phyloP scores from a whole-genome alignment of 2,329 filamentous ascomycete species.

The Aspergillus sp. region DNA sequence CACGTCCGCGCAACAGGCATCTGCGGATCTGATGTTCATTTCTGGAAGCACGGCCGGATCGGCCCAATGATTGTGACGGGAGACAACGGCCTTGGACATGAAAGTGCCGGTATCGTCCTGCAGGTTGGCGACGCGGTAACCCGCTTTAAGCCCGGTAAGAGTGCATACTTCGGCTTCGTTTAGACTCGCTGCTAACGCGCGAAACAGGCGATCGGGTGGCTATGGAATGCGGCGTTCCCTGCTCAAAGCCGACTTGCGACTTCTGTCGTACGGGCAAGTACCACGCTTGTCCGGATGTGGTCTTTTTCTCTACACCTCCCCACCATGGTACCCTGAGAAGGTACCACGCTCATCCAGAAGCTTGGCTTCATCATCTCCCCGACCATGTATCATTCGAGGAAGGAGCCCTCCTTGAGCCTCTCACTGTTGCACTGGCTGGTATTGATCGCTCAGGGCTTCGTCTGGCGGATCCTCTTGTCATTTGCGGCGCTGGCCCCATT shows the following conservation, averaged over 20 bases:
- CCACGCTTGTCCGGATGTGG: constrained; percentile 19
- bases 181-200: neutral
- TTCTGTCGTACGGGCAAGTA: constrained; percentile 20
- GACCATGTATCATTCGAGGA: constrained; percentile 19
- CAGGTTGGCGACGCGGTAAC: constrained; percentile 17
- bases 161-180: neutral
- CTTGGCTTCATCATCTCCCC: constrained; percentile 20
- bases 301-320: constrained; percentile 22
- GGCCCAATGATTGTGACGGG: constrained; percentile 20
- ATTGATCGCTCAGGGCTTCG: constrained; percentile 19
- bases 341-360: constrained; percentile 21
- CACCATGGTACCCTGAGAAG: constrained; percentile 20
- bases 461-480: constrained; percentile 18
- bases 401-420: constrained; percentile 17
- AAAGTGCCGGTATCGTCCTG: constrained; percentile 20
- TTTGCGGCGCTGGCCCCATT: constrained; percentile 20
- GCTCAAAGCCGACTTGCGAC: constrained; percentile 19
- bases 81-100: constrained; percentile 22
- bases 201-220: constrained; percentile 19
- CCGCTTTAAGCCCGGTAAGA: constrained; percentile 18
- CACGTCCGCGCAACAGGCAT: constrained; percentile 20
- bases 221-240: constrained; percentile 21
- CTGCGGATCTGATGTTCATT: constrained; percentile 22
- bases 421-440: constrained; percentile 19
- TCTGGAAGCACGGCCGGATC: constrained; percentile 22